A percentile compares a stretch with the other conserved stretches of the same genome.
Evolutionary conservation across 352 stramenopile genomes (phyloP).

Genomic region (Phytophthora macrochlamydospora): DNA sequence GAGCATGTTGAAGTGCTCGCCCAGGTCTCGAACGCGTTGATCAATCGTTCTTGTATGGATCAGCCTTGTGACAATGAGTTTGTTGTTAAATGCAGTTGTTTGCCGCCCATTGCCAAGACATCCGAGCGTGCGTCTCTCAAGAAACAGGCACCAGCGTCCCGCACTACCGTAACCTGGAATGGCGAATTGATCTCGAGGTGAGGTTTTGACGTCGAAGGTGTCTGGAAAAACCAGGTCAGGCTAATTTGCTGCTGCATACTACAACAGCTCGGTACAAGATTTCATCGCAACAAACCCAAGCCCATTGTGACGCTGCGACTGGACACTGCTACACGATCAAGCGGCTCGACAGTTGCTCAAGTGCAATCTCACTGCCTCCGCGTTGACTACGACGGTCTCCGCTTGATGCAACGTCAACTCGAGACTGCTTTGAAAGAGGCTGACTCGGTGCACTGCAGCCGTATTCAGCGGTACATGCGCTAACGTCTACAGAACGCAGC

Average conservation of each 20-base stretch:
- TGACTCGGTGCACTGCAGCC: slow-evolving; percentile 68
- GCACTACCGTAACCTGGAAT: slow-evolving; percentile 70
- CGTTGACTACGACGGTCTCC: slow-evolving; percentile 69
- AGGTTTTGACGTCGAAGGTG: neutral
- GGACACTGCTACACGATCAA: slow-evolving; percentile 39
- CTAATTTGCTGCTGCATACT: neutral
- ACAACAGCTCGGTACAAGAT: slow-evolving; percentile 62
- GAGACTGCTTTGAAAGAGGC: slow-evolving; percentile 72
- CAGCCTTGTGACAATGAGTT: too few relatives aligned
- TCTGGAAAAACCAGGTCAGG: neutral
- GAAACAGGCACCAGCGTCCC: slow-evolving; percentile 50
- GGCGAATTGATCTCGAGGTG: slow-evolving; percentile 86
- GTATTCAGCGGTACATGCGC: slow-evolving; percentile 80
- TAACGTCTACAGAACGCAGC: slow-evolving; percentile 17
- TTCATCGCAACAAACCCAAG: slow-evolving; percentile 62
- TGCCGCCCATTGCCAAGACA: slow-evolving; percentile 45
- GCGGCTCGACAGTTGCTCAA: slow-evolving; percentile 23
- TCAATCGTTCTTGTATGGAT: neutral
- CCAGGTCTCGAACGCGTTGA: slow-evolving; percentile 30
- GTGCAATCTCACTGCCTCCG: slow-evolving; percentile 52
- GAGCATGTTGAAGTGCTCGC: slow-evolving; percentile 51
- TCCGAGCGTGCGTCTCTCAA: slow-evolving; percentile 53
- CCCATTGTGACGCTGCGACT: slow-evolving; percentile 75
- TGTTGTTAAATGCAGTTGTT: slow-evolving; percentile 44
- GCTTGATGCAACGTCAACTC: slow-evolving; percentile 65